Conservation (phyloP, 2,329 filamentous ascomycete species). For the Alternaria rosae region DNA sequence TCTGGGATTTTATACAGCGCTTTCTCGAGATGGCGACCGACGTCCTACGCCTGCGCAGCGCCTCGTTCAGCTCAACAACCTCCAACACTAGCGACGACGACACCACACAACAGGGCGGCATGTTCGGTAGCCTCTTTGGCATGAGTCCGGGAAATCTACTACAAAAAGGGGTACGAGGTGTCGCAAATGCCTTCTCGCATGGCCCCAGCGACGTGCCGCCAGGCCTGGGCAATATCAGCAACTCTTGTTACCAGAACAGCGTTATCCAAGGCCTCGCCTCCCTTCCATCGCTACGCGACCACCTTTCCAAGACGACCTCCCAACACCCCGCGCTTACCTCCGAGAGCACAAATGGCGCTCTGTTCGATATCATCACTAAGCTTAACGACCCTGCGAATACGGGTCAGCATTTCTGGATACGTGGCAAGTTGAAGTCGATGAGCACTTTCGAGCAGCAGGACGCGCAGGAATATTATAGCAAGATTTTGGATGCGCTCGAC, state of each 20-base stretch:
- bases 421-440: constrained; percentile 84
- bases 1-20: constrained; percentile 61
- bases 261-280: constrained; percentile 83
- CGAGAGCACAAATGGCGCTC: constrained; percentile 59
- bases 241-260: constrained; percentile 98
- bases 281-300: constrained; percentile 71
- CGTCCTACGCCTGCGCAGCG: constrained; percentile 9
- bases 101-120: constrained; percentile 30
- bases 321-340: constrained; percentile 47
- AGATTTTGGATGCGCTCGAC: constrained; percentile 84
- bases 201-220: constrained; percentile 49
- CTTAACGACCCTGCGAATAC: constrained; percentile 75
- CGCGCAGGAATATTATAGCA: constrained; percentile 96
- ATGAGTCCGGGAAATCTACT: constrained; percentile 49
- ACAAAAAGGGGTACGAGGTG: constrained; percentile 43
- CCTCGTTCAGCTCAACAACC: constrained; percentile 11
- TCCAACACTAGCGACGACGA: constrained; percentile 29
- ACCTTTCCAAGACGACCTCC: constrained; percentile 58
- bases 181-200: constrained; percentile 48
- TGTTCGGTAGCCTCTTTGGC: constrained; percentile 47
- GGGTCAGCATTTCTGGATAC: constrained; percentile 82
- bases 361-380: constrained; percentile 72
- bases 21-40: constrained; percentile 43
- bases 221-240: constrained; percentile 89
- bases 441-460: constrained; percentile 96